Evolutionary conservation across 2,329 filamentous ascomycete genomes (phyloP).

Genomic region (Raffaelea deltoideospora): DNA sequence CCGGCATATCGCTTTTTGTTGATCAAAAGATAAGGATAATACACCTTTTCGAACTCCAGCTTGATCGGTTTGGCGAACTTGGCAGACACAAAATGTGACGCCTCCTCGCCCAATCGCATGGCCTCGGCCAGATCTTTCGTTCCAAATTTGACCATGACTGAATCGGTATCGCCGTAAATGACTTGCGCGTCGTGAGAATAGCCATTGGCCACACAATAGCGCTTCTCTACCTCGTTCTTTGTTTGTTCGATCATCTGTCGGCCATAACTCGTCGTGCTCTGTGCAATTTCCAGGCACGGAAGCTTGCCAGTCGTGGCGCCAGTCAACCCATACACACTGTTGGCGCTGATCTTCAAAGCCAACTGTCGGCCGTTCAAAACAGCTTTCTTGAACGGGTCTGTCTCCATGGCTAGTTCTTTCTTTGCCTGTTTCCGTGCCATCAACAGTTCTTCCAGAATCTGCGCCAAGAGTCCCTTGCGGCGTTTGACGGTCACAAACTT

Average conservation of each 20-base stretch:
- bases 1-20: slow-evolving; percentile 99
- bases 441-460: slow-evolving; percentile 90
- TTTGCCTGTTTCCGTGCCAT: slow-evolving; percentile 91
- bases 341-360: slow-evolving; percentile 90
- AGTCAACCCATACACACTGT: slow-evolving; percentile 94
- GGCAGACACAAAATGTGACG: slow-evolving; percentile 70
- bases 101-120: slow-evolving; percentile 93
- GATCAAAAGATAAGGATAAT: slow-evolving; percentile 94
- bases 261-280: slow-evolving; percentile 92
- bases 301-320: slow-evolving; percentile 93
- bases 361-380: slow-evolving; percentile 94
- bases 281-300: slow-evolving; percentile 86
- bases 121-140: slow-evolving; percentile 72
- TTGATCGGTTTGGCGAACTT: slow-evolving; percentile 98
- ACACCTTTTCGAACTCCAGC: slow-evolving; percentile 97
- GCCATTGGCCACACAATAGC: slow-evolving; percentile 84
- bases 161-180: slow-evolving; percentile 98
- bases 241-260: slow-evolving; percentile 99
- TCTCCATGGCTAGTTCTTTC: slow-evolving; percentile 74
- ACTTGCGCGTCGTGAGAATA: slow-evolving; percentile 91
- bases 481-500: slow-evolving; percentile 80
- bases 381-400: slow-evolving; percentile 93
- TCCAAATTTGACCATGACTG: slow-evolving; percentile 98
- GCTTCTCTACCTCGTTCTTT: slow-evolving; percentile 83
- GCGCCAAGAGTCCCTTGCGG: slow-evolving; percentile 79